phyloP scores from a whole-genome alignment of 371 early-diverging fungal genomes.

The Entomophthora muscae region DNA sequence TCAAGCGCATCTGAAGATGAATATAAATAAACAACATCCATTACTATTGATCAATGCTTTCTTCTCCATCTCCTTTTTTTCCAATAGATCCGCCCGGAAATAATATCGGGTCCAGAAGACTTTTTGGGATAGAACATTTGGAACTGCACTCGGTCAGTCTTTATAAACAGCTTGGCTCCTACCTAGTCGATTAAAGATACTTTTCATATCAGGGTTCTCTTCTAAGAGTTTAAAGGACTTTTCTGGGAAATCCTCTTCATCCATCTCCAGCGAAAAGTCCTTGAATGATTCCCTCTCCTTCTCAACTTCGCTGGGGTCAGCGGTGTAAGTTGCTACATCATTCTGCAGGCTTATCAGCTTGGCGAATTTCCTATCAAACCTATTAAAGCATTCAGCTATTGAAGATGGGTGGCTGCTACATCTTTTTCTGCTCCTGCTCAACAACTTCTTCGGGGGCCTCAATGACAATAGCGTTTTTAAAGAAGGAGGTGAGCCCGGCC shows the following conservation, averaged over 20 bases:
- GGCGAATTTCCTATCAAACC: conserved; percentile 1
- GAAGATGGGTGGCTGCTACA: not conserved
- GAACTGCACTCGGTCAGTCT: not conserved
- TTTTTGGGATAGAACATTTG: not conserved
- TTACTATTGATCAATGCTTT: conserved; percentile 1
- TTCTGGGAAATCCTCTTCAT: not conserved
- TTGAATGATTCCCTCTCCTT: not conserved
- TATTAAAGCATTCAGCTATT: not conserved
- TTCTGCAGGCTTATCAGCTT: not conserved
- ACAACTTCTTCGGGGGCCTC: conserved; percentile 1
- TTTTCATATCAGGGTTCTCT: not conserved
- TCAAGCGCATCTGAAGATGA: not conserved
- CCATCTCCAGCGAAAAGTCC: not conserved
- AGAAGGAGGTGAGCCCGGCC: not conserved
- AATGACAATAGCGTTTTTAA: not conserved
- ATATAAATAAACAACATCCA: not conserved
- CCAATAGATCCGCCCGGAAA: not conserved
- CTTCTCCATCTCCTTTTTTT: not conserved
- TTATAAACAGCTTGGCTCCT: too few species aligned
- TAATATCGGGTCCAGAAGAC: not conserved
- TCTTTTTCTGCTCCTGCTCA: conserved; percentile 1
- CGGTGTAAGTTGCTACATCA: not conserved
- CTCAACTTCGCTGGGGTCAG: not conserved
- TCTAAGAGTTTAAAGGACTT: not conserved
- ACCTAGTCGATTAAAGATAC: not conserved